Base-by-base conservation (phyloP, 176 grass and related monocot species). In the Bolboschoenus planiculmis region DNA sequence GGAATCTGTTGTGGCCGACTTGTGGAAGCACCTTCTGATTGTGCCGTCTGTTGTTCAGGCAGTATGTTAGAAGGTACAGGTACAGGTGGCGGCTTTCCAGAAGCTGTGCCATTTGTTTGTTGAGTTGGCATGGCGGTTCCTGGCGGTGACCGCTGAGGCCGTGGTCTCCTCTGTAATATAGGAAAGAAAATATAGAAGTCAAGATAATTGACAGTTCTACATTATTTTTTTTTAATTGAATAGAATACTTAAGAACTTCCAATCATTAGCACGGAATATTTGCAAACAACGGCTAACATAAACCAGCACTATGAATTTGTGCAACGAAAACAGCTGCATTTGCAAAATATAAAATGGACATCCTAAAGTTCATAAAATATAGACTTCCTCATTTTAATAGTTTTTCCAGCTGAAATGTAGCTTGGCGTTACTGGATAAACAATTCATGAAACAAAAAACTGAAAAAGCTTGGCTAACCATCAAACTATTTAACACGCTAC, bases 41-140 rank as follows among this genome's bases (percentile, higher is more conserved):
- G 57, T 2, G 26, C 31, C 7, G 10, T 29, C 34, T 56, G 75
- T 33, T 86, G 86, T 16, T 76, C 78, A 10, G 84, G 78, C 73
- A 71, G 54, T 79, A 61, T 23, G 33, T 87, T 86, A 8, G 63
- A 84, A 67, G 89, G 29, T 44, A 66, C 58, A 67, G 89, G 29
- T 44, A 66, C 58, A 82, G 80, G 78, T 85, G 44, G 36, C 35
- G 11, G 81, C 81, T 83, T 89, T 81, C 62, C 88, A 18, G 72
- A 84, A 70, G 9, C 27, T 21, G 34, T 84, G 81, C 31, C 33
- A 50, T 76, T 84, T 82, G 80, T 48, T 60, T 42, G 50, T 57
- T 44, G 84, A 84, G 68, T n/a, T 71, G 44, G 82, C 30, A 56
- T 27, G 29, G 14, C 14, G 5, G 65, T 71, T 57, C 13, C 66